phyloP scores from a whole-genome alignment of 345 rosid species.

The Raphanus sativus region DNA sequence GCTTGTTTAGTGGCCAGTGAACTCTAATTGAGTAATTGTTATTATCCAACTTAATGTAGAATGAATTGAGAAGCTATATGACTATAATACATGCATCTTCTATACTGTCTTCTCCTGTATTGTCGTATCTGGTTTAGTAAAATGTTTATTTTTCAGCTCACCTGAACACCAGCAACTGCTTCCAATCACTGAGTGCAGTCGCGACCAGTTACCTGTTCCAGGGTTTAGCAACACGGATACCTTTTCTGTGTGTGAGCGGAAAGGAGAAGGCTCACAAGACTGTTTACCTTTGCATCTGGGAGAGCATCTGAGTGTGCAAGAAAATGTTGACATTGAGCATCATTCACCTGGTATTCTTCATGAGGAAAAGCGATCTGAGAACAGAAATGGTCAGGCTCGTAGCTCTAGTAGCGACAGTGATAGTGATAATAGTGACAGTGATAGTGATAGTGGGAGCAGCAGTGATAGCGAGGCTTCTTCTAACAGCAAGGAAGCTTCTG shows the following conservation, averaged over 20 bases:
- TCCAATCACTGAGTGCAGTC: slow-evolving; percentile 51
- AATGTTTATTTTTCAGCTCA: slow-evolving; percentile 51
- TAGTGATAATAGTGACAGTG: slow-evolving; percentile 72
- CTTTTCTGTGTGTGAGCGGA: slow-evolving; percentile 34
- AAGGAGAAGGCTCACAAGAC: slow-evolving; percentile 44
- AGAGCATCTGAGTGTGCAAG: slow-evolving; percentile 42
- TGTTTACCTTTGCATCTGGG: slow-evolving; percentile 39
- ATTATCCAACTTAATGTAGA: neutral
- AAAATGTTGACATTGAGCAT: slow-evolving; percentile 51
- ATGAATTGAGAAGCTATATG: slow-evolving; percentile 20
- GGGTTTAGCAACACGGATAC: slow-evolving; percentile 49
- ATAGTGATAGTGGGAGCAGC: slow-evolving; percentile 82
- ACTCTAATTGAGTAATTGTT: slow-evolving; percentile 10
- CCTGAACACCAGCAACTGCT: slow-evolving; percentile 55
- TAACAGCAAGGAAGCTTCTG: slow-evolving; percentile 82
- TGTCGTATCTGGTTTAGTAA: slow-evolving; percentile 15
- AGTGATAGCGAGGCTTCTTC: slow-evolving; percentile 92
- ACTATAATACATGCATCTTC: slow-evolving; percentile 1
- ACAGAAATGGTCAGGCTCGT: slow-evolving; percentile 61
- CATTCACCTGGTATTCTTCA: slow-evolving; percentile 59
- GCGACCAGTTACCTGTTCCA: slow-evolving; percentile 45
- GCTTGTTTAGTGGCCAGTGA: slow-evolving; percentile 14
- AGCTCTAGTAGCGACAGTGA: slow-evolving; percentile 89
- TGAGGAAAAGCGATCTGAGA: slow-evolving; percentile 63
- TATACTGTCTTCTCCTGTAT: slow-evolving; percentile 13